phyloP scores from a whole-genome alignment of 2,329 filamentous ascomycete genomes.

The Diaporthe australafricana region DNA sequence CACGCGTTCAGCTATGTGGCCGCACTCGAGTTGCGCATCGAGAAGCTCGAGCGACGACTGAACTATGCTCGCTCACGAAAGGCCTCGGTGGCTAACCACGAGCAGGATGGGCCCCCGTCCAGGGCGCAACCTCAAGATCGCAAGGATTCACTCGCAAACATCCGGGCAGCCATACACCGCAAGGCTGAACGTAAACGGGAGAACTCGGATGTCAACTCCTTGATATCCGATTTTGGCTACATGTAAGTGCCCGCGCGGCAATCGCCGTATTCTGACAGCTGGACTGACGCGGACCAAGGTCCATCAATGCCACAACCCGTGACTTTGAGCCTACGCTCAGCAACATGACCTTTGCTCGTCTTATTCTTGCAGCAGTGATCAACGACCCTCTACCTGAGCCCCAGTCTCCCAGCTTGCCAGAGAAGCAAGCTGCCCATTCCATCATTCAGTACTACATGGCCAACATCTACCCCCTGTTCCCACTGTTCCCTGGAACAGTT shows the following conservation, averaged over 20 bases:
- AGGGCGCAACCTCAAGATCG: conserved; percentile 60
- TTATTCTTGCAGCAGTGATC: conserved; percentile 85
- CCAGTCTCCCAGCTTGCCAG: conserved; percentile 73
- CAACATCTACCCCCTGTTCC: conserved; percentile 83
- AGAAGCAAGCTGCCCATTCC: conserved; percentile 73
- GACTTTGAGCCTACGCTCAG: conserved; percentile 91
- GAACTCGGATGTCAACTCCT: conserved; percentile 87
- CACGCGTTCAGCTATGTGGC: conserved; percentile 79
- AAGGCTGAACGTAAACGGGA: conserved; percentile 76
- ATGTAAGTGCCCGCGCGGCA: conserved; percentile 65
- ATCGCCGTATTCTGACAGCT: background rate
- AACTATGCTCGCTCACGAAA: conserved; percentile 77
- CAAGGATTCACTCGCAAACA: conserved; percentile 72
- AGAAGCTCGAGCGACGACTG: conserved; percentile 85
- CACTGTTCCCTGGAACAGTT: conserved; percentile 83
- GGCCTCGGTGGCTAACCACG: conserved; percentile 75
- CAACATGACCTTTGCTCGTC: conserved; percentile 91
- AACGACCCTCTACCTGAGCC: conserved; percentile 78
- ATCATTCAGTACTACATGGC: conserved; percentile 87
- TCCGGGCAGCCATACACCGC: conserved; percentile 72
- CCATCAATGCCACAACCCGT: conserved; percentile 92
- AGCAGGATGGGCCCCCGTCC: conserved; percentile 60
- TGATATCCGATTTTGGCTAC: conserved; percentile 94
- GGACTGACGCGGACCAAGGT: conserved; percentile 60
- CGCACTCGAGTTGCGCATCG: conserved; percentile 90